Evolutionary conservation across 1,284 basidiomycete species (phyloP), one percentile per base, ranked within the genome.

Genomic region (Heterobasidion irregulare): DNA sequence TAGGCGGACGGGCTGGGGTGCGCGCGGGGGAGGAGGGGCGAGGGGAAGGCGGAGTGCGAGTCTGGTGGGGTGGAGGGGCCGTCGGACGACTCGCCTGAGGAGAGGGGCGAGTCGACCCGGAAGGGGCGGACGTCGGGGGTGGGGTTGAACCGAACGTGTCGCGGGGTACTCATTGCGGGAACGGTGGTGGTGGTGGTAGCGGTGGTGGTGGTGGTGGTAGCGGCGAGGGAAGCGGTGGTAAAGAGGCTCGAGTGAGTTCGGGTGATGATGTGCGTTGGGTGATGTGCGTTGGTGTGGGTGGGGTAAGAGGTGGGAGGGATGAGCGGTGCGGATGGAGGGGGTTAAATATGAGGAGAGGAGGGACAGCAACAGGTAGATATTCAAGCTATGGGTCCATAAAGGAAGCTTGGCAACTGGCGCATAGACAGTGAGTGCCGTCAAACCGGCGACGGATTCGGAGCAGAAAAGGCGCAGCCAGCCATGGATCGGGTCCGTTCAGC

Each of bases 1-100:
- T 19, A 41, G 38, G 38, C 38, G 38, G n/a, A n/a, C 38, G 38
- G 38, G 38, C 38, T 41, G 10, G 50, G 50, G 32, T 19, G 50
- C 12, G 34, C 13, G 50, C 34, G 10, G 49, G 52, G 34, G 53
- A 26, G 8, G 47, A 52, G 2, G 54, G 57, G 1, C 48, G 58
- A 13, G 58, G 59, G 19, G 58, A 58, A 2, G 57, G 58, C 19
- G 19, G 45, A 18, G 19, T 54, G 46, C 6, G 51, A 50, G 47
- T 58, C 58, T 6, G 58, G 58, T 1, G 58, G 58, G 16, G 58
- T 59, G 12, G 58, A 58, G 2, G 58, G 58, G 9, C 57, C 57
- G 19, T 50, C 53, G 15, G 58, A 57, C 8, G 50, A 41, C 15
- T 43, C 35, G 12, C 56, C 52, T 9, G 58, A 59, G 13, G 58